Percentiles rank a stretch among this genome's conserved stretches.
These are phyloP conservation scores for Ophiostoma sp. DNA, from an alignment of 2,329 filamentous ascomycete species.

Conservation along the genomic window DNA sequence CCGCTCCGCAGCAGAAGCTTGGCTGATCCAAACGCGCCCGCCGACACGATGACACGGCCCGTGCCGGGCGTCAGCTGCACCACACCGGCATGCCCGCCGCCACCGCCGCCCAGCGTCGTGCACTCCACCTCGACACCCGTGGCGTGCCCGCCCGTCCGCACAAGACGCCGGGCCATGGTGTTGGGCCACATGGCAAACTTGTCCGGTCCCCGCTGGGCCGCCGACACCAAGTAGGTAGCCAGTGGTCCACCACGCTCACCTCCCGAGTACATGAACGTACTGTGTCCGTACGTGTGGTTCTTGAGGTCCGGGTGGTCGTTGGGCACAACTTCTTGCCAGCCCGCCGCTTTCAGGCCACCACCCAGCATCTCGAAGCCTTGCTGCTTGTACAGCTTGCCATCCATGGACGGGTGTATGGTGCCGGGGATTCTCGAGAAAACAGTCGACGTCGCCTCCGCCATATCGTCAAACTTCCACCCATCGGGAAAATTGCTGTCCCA, in stretches of 20 bases:
- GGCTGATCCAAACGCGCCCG: conserved; percentile 68
- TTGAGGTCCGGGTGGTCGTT: conserved; percentile 60
- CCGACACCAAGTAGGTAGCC: conserved; percentile 64
- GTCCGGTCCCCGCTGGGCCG: conserved; percentile 45
- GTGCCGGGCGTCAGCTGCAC: conserved; percentile 59
- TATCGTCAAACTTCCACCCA: conserved; percentile 68
- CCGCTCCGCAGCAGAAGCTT: conserved; percentile 68
- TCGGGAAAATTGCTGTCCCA: conserved; percentile 72
- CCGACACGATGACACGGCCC: conserved; percentile 67
- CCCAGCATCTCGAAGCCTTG: conserved; percentile 65
- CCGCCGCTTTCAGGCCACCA: conserved; percentile 51
- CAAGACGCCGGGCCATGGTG: conserved; percentile 61
- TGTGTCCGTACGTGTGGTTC: conserved; percentile 60
- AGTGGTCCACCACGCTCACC: conserved; percentile 65
- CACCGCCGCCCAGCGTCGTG: conserved; percentile 33
- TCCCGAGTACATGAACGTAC: conserved; percentile 63
- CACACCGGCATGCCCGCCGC: conserved; percentile 58
- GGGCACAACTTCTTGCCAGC: conserved; percentile 49
- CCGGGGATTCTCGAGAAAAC: conserved; percentile 71
- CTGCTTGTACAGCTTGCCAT: conserved; percentile 67
- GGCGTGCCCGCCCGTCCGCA: conserved; percentile 57
- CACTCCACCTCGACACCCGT: conserved; percentile 62
- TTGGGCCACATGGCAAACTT: conserved; percentile 63
- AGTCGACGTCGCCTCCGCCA: conserved; percentile 58
- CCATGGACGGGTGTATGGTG: conserved; percentile 64